Base-by-base conservation (phyloP, 1,139 yeast species). In the Suhomyces bolitotheri region DNA sequence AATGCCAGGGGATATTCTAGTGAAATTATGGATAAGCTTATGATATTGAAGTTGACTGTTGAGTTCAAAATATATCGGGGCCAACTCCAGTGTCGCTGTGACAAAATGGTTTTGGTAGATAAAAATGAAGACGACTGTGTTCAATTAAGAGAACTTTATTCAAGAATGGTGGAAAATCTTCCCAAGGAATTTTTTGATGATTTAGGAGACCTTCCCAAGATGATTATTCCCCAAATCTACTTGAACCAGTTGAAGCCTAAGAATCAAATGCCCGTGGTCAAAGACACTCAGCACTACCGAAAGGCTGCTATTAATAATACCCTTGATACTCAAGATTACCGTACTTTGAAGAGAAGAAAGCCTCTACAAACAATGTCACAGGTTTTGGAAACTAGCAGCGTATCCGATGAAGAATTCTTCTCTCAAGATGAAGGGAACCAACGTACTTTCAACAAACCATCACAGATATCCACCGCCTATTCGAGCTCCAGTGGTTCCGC, bases 31-130 rank as follows among this genome's bases (percentile, higher is more conserved):
- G 29, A 43, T 22, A 30, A 31, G 7, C 31, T 43, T 19, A 24
- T 40, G 25, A 9, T 43, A 2, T 21, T 43, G 21, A 41, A 39
- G 25, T 15, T 37, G n/a, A 28, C 28, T 7, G 33, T 39, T 3
- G 15, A 17, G 7, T 33, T 39, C 33, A 43, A 35, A 14, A 16
- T 30, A 5, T 43, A 34, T 24, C 19, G 27, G 7, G 39, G 34
- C 9, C 34, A 32, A 7, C 27, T 43, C 8, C 45, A 43, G 22
- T 24, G 35, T 5, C 31, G 36, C 10, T 29, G 33, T 16, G 24
- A 29, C 9, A 23, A 25, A 6, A 22, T 33, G 15, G 13, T 25
- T 11, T 15, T 22, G n/a, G 30, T 16, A 6, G 32, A 30, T 9
- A 13, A 4, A 7, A 8, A 19, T 5, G 22, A 19, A 1, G 39